A percentile compares a stretch with the other conserved stretches of the same genome.
phyloP scores from a whole-genome alignment of 805 yeast genomes.

The Yarrowia sp. region DNA sequence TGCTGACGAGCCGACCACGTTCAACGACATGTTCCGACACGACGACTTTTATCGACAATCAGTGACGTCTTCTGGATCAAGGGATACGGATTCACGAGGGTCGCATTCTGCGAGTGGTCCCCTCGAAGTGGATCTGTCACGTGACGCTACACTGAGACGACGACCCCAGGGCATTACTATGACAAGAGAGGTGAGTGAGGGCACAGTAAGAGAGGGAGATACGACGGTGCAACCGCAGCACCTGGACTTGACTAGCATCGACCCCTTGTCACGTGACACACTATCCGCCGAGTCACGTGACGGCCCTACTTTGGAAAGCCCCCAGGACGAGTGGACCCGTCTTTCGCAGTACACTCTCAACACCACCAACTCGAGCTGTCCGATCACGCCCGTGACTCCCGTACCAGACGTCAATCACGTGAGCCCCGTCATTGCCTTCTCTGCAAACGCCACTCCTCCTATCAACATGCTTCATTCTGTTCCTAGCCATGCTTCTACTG shows the following conservation, averaged over 20 bases:
- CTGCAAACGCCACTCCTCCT: slow-evolving; percentile 28
- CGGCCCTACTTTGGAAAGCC: neutral
- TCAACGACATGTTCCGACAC: neutral
- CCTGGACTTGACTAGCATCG: neutral
- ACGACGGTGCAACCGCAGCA: neutral
- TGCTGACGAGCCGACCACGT: neutral
- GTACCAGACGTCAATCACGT: too few species aligned
- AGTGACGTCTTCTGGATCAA: neutral
- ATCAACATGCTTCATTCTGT: slow-evolving; percentile 25
- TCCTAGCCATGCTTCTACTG: neutral
- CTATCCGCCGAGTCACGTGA: neutral
- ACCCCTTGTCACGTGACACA: neutral
- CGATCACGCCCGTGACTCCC: slow-evolving; percentile 22
- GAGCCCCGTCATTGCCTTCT: slow-evolving; percentile 17
- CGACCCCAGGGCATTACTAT: neutral
- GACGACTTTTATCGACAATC: neutral
- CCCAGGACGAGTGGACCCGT: slow-evolving; percentile 3
- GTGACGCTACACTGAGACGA: neutral
- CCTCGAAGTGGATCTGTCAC: slow-evolving; percentile 1
- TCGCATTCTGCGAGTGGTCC: too few species aligned
- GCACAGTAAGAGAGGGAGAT: neutral
- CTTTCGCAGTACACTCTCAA: slow-evolving; percentile 10
- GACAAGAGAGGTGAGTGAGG: slow-evolving; percentile 4
- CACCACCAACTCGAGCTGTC: slow-evolving; percentile 21
- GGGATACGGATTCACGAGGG: neutral